A percentile compares a stretch with the other conserved stretches of the same genome.
These are phyloP conservation scores for Colletotrichum sp. DNA, from an alignment of 2,329 filamentous ascomycete species.

Conservation along the genomic window DNA sequence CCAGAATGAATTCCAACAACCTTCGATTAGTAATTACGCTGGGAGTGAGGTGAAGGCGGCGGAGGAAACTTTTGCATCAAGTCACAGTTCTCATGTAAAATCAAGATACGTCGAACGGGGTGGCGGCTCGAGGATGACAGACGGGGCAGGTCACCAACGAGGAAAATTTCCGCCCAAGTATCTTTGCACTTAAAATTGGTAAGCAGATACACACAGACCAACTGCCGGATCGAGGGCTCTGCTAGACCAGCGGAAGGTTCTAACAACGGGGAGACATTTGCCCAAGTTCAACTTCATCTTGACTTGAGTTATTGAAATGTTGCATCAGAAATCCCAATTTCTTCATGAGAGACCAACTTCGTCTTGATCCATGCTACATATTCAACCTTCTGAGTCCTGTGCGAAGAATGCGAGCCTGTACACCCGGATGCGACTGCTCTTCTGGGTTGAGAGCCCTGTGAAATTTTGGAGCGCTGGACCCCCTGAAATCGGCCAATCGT, in stretches of 20 bases:
- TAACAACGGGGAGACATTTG: background rate
- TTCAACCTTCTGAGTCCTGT: background rate
- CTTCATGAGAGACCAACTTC: background rate
- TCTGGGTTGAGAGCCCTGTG: slow-evolving; percentile 12
- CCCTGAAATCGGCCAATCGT: slow-evolving; percentile 14
- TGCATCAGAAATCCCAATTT: background rate
- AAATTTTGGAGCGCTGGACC: background rate
- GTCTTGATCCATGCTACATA: background rate
- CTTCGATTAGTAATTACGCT: background rate
- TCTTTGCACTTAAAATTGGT: slow-evolving; percentile 16
- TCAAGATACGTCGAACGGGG: background rate
- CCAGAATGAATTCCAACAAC: background rate
- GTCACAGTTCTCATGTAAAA: background rate
- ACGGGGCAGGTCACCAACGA: background rate
- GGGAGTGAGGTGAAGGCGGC: background rate
- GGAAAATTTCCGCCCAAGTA: slow-evolving; percentile 21
- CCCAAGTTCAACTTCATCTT: background rate
- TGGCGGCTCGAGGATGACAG: slow-evolving; percentile 4
- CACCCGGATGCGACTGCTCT: background rate
- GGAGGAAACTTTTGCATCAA: background rate
- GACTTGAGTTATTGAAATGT: background rate
- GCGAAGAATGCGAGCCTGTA: background rate
- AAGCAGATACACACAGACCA: slow-evolving; percentile 21
- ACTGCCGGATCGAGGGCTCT: background rate
- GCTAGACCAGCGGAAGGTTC: background rate